A percentile compares a stretch with the other conserved stretches of the same genome.
These are phyloP conservation scores for Phytopythium delawarense DNA, from an alignment of 352 stramenopile genomes.

Conservation along the genomic window DNA sequence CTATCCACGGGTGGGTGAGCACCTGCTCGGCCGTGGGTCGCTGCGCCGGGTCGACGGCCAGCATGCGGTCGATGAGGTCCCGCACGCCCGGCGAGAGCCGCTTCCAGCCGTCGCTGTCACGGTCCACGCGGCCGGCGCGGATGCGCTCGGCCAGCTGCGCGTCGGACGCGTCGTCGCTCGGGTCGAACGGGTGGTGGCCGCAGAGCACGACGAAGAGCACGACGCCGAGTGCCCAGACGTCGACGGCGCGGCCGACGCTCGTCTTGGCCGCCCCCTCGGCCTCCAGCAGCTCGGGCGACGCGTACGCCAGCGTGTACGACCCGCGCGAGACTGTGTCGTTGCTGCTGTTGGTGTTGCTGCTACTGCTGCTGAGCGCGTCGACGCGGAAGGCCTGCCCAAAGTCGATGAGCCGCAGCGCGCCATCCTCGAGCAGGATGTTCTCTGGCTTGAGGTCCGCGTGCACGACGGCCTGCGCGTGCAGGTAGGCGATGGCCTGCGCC, in stretches of 20 bases:
- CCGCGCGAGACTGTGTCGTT: not conserved
- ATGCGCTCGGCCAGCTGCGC: slow-evolving; percentile 35
- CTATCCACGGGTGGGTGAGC: slow-evolving; percentile 51
- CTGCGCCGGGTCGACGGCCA: slow-evolving; percentile 34
- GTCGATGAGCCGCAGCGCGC: slow-evolving; percentile 61
- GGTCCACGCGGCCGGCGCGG: slow-evolving; percentile 31
- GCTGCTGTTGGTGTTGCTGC: not conserved
- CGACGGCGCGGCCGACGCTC: slow-evolving; percentile 34
- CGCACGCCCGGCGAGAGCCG: slow-evolving; percentile 37
- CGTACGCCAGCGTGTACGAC: slow-evolving; percentile 8
- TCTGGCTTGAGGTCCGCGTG: slow-evolving; percentile 56
- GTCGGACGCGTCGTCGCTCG: slow-evolving; percentile 42
- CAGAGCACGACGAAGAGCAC: slow-evolving; percentile 54
- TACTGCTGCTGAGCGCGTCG: slow-evolving; percentile 1
- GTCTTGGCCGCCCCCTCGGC: not conserved
- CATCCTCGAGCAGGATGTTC: slow-evolving; percentile 38
- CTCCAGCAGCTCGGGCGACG: slow-evolving; percentile 4
- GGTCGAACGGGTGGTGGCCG: slow-evolving; percentile 52
- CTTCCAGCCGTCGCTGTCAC: slow-evolving; percentile 25
- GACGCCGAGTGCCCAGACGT: slow-evolving; percentile 56
- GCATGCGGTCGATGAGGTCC: slow-evolving; percentile 36
- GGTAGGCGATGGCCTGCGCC: slow-evolving; percentile 28
- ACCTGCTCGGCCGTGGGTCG: slow-evolving; percentile 42
- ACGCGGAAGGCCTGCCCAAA: slow-evolving; percentile 71
- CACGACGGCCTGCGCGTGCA: slow-evolving; percentile 42